phyloP scores from a whole-genome alignment of 73 alveolate genomes.

The Strombidium stylifer region DNA sequence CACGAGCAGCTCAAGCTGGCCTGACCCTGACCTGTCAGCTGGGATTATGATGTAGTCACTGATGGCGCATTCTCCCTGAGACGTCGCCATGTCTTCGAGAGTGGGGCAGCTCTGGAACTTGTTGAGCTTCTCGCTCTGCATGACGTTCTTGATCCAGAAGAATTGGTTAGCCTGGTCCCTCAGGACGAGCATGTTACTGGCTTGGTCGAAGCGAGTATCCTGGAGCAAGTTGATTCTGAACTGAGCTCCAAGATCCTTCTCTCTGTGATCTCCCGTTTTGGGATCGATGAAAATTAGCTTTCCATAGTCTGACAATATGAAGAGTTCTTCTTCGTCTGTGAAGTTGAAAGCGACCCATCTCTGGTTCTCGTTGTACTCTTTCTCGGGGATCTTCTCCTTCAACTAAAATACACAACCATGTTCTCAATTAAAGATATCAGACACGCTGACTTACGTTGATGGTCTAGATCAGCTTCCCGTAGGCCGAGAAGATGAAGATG shows the following conservation, averaged over 20 bases:
- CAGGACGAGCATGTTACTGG: slow-evolving; percentile 39
- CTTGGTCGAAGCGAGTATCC: slow-evolving; percentile 38
- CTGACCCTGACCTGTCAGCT: slow-evolving; percentile 35
- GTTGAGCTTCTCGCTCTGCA: too few relatives aligned
- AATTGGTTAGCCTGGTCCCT: slow-evolving; percentile 26
- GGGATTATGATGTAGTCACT: slow-evolving; percentile 50
- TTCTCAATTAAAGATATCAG: slow-evolving; percentile 8
- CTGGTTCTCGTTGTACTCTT: slow-evolving; percentile 13
- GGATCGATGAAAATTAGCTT: slow-evolving; percentile 41
- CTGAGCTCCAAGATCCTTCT: slow-evolving; percentile 9
- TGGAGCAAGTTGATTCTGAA: slow-evolving; percentile 1
- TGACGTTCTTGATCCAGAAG: slow-evolving; percentile 41
- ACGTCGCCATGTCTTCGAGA: too few relatives aligned
- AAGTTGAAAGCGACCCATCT: slow-evolving; percentile 44
- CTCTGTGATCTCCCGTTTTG: slow-evolving; percentile 33
- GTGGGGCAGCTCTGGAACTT: too few relatives aligned
- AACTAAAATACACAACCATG: too few relatives aligned
- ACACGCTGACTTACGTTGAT: slow-evolving; percentile 9
- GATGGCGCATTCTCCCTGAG: too few relatives aligned
- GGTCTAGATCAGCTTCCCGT: slow-evolving; percentile 33
- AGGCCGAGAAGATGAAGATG: slow-evolving; percentile 39
- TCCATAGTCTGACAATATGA: slow-evolving; percentile 48
- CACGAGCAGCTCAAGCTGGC: slow-evolving; percentile 36
- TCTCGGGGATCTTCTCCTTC: background rate
- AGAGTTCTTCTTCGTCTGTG: slow-evolving; percentile 55